Conservation (phyloP, 2,329 filamentous ascomycete genomes). For the Penicillium sp. region DNA sequence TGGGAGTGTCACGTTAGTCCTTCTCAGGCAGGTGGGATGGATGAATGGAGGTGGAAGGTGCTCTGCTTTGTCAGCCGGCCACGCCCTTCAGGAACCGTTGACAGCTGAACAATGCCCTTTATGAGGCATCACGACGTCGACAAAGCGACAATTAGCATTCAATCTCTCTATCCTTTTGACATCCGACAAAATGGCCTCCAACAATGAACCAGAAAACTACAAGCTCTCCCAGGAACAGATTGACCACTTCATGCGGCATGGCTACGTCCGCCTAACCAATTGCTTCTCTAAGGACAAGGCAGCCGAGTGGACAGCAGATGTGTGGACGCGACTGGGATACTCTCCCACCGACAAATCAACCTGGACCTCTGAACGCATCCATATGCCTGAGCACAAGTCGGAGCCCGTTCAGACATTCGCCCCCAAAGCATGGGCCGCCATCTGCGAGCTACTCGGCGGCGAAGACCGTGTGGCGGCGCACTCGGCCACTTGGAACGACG, state of each 20-base stretch:
- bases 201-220: background rate
- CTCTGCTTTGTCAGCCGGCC: background rate
- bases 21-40: background rate
- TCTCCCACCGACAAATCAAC: conserved; percentile 64
- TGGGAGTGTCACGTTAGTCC: background rate
- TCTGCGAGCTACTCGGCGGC: conserved; percentile 67
- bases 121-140: background rate
- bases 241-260: conserved; percentile 57
- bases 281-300: conserved; percentile 56
- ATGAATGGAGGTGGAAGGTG: background rate
- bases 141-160: background rate
- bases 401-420: conserved; percentile 60
- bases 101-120: too few species aligned
- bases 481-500: conserved; percentile 64
- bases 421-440: conserved; percentile 67
- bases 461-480: conserved; percentile 55
- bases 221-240: conserved; percentile 51
- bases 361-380: conserved; percentile 63
- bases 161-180: background rate
- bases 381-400: conserved; percentile 65
- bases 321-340: conserved; percentile 69
- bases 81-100: too few species aligned
- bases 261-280: conserved; percentile 56
- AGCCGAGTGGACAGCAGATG: conserved; percentile 48
- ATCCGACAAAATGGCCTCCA: conserved; percentile 1